phyloP scores from a whole-genome alignment of 352 stramenopile species.

The Pythium dissimile region DNA sequence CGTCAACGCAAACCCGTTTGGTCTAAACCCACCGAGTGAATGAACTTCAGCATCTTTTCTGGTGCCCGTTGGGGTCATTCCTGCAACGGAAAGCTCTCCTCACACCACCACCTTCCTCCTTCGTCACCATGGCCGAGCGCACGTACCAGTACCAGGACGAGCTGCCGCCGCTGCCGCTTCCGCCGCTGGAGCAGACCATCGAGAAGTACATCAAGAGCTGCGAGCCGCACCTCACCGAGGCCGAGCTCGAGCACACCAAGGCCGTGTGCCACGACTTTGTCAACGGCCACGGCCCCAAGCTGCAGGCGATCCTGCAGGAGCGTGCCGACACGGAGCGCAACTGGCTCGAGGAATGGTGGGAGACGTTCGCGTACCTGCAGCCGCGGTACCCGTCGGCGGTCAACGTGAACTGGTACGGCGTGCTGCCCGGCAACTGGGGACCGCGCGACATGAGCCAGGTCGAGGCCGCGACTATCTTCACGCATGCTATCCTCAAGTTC shows the following conservation, averaged over 20 bases:
- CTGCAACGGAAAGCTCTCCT: background rate
- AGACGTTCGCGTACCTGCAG: constrained; percentile 95
- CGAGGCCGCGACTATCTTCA: constrained; percentile 86
- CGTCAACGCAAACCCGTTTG: background rate
- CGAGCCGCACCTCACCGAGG: constrained; percentile 81
- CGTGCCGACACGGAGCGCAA: constrained; percentile 81
- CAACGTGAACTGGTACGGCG: constrained; percentile 98
- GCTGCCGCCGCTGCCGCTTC: constrained; percentile 92
- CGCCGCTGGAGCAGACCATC: constrained; percentile 92
- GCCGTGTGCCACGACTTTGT: constrained; percentile 90
- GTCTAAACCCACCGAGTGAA: constrained; percentile 1
- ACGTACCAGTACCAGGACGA: constrained; percentile 84
- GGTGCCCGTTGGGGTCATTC: background rate
- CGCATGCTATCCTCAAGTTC: constrained; percentile 88
- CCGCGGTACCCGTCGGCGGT: constrained; percentile 93
- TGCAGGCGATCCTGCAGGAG: constrained; percentile 89
- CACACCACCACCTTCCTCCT: background rate
- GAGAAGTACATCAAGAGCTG: constrained; percentile 91
- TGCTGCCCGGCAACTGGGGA: constrained; percentile 91
- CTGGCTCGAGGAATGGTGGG: constrained; percentile 95
- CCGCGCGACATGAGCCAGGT: constrained; percentile 91
- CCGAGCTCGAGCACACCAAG: constrained; percentile 91
- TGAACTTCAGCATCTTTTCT: background rate
- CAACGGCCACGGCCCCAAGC: constrained; percentile 77
- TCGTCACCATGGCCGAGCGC: constrained; percentile 28